These are phyloP conservation scores for Sugiyamaella chiloensis DNA, from an alignment of 805 yeast species.

Conservation along the genomic window DNA sequence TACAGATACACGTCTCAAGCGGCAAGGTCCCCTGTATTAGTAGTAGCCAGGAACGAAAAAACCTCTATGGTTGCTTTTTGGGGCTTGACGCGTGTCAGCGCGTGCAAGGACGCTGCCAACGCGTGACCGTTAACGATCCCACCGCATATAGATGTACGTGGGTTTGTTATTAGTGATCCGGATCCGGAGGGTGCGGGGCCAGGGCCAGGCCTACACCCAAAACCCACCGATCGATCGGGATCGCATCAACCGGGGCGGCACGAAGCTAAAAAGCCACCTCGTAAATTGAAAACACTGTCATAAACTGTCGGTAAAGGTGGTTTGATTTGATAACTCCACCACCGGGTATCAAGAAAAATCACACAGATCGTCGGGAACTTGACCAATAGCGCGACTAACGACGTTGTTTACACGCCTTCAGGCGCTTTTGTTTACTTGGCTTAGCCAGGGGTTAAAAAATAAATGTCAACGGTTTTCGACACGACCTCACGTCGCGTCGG, in stretches of 20 bases:
- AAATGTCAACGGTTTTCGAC: not conserved
- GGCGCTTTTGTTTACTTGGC: conserved; percentile 1
- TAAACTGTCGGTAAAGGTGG: not conserved
- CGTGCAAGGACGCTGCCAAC: conserved; percentile 5
- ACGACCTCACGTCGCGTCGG: not conserved
- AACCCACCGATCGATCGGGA: not conserved
- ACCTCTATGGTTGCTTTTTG: conserved; percentile 3
- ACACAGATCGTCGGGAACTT: not conserved
- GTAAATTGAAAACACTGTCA: not conserved
- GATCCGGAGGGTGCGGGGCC: conserved; percentile 2
- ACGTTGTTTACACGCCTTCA: not conserved
- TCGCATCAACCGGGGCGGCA: not conserved
- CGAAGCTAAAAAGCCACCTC: not conserved
- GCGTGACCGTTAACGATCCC: conserved; percentile 1
- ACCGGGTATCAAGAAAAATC: too few relatives aligned
- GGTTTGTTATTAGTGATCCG: conserved; percentile 5
- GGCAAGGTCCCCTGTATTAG: not conserved
- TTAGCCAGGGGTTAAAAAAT: conserved; percentile 3
- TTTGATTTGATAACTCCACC: too few relatives aligned
- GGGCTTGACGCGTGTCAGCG: conserved; percentile 5
- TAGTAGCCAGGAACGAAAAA: conserved; percentile 1
- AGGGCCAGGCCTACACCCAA: not conserved
- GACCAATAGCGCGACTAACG: not conserved
- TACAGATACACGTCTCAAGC: too few relatives aligned
- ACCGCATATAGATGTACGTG: not conserved